phyloP scores from a whole-genome alignment of 1,284 basidiomycete genomes.

The Erythrobasidium hasegawianum region DNA sequence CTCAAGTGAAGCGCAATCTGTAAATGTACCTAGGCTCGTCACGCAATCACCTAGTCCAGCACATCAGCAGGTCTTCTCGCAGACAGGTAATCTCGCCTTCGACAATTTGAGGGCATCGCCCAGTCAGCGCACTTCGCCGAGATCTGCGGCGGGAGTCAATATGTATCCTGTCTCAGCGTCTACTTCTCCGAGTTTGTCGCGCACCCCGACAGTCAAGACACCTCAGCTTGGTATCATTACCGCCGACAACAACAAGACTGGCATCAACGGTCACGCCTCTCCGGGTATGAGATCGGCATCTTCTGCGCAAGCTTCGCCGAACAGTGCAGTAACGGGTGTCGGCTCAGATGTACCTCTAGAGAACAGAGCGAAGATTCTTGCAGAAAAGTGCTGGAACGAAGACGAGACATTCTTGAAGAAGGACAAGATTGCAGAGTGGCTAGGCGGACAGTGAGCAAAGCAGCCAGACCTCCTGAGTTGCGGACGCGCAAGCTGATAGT shows the following conservation, averaged over 20 bases:
- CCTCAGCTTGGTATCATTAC: no score
- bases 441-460: slow-evolving; percentile 84
- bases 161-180: background rate
- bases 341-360: slow-evolving; percentile 50
- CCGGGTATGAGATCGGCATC: background rate
- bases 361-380: slow-evolving; percentile 65
- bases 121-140: background rate
- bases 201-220: no score
- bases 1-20: background rate
- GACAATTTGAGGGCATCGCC: background rate
- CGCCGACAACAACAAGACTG: no score
- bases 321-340: no score
- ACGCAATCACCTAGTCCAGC: slow-evolving; percentile 30
- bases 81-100: background rate
- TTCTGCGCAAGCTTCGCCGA: no score
- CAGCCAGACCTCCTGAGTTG: no score
- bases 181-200: no score
- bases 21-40: slow-evolving; percentile 6
- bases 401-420: slow-evolving; percentile 75
- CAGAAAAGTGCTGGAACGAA: slow-evolving; percentile 77
- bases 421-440: slow-evolving; percentile 93
- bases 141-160: background rate
- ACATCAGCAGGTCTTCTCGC: slow-evolving; percentile 2
- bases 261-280: background rate
- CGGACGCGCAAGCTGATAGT: no score